A percentile compares a stretch with the other conserved stretches of the same genome.
phyloP scores from a whole-genome alignment of 768 basidiomycete genomes.

The Chiua virens region DNA sequence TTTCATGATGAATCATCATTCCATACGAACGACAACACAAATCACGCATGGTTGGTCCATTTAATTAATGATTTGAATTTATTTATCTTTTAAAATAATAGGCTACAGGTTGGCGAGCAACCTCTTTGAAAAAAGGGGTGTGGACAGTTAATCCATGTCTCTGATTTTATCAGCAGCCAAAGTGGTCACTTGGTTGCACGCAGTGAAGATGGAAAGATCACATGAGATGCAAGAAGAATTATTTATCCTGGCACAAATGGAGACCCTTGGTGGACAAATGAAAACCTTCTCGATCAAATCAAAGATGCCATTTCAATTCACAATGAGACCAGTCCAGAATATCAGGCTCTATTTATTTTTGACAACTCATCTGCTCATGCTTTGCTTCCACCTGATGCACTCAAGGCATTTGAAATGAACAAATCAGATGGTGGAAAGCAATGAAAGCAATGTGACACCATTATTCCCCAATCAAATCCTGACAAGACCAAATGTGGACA shows the following conservation, averaged over 20 bases:
- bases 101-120: too few relatives aligned
- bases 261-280: constrained; percentile 9
- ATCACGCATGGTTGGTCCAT: too few relatives aligned
- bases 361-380: constrained; percentile 10
- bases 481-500: constrained; percentile 1
- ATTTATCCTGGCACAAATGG: constrained; percentile 20
- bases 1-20: too few relatives aligned
- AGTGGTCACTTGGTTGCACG: too few relatives aligned
- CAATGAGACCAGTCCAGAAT: constrained; percentile 35
- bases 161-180: too few relatives aligned
- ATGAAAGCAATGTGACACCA: constrained; percentile 14
- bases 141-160: too few relatives aligned
- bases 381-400: constrained; percentile 15
- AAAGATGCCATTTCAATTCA: constrained; percentile 26
- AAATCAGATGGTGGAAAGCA: constrained; percentile 22
- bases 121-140: too few relatives aligned
- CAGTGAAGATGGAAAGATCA: too few relatives aligned
- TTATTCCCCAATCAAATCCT: constrained; percentile 25
- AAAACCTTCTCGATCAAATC: constrained; percentile 2
- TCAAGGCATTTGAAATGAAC: constrained; percentile 29
- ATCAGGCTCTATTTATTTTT: constrained; percentile 16
- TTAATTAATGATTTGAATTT: too few relatives aligned
- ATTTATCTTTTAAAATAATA: too few relatives aligned
- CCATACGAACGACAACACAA: too few relatives aligned
- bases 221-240: constrained; percentile 20